These are phyloP conservation scores for Kregervanrija delftensis DNA, from an alignment of 805 yeast species.

Conservation along the genomic window DNA sequence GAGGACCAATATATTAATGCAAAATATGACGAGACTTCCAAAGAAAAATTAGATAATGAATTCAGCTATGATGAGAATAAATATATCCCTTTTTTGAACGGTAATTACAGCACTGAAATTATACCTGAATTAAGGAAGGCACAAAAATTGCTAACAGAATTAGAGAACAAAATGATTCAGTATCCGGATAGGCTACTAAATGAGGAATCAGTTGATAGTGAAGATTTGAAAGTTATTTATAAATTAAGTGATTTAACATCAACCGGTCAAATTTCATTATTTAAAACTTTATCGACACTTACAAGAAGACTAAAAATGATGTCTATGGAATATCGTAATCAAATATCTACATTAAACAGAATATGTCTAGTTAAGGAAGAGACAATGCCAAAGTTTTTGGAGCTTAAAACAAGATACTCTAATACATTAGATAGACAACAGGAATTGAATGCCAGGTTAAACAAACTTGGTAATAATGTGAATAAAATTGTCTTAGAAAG, in stretches of 20 bases:
- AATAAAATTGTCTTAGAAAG: slow-evolving; percentile 7
- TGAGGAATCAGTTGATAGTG: slow-evolving; percentile 6
- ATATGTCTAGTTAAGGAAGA: slow-evolving; percentile 12
- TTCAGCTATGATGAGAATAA: background rate
- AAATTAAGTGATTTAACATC: slow-evolving; percentile 12
- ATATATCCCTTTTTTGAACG: slow-evolving; percentile 8
- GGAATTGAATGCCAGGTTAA: slow-evolving; percentile 10
- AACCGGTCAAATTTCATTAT: slow-evolving; percentile 14
- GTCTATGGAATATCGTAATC: slow-evolving; percentile 20
- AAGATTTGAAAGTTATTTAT: slow-evolving; percentile 13
- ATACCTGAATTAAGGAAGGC: slow-evolving; percentile 6
- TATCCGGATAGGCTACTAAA: slow-evolving; percentile 6
- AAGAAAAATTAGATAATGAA: background rate
- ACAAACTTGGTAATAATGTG: slow-evolving; percentile 10
- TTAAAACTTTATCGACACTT: slow-evolving; percentile 12
- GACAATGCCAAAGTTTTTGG: slow-evolving; percentile 4
- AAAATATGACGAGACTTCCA: background rate
- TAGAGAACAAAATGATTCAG: slow-evolving; percentile 6
- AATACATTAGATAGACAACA: slow-evolving; percentile 26
- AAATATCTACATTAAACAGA: slow-evolving; percentile 15
- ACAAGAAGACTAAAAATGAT: slow-evolving; percentile 13
- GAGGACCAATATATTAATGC: background rate
- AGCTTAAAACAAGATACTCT: slow-evolving; percentile 27
- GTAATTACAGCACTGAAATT: slow-evolving; percentile 2
- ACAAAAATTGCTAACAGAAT: slow-evolving; percentile 6